Conservation (phyloP, 2,329 filamentous ascomycete species). For the Curvularia sp. region DNA sequence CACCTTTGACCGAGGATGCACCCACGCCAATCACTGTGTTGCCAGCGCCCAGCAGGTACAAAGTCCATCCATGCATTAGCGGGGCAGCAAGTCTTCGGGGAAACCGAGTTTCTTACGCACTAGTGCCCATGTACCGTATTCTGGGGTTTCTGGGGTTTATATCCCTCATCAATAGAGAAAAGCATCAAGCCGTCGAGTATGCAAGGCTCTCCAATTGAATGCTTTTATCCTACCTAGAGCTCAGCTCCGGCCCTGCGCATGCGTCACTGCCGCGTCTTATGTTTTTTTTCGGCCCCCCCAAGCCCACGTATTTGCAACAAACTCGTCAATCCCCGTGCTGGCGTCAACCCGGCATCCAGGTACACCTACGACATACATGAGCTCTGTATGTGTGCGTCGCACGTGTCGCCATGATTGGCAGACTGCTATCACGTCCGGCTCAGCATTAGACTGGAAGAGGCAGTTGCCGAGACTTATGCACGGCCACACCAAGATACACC, state of each 20-base stretch:
- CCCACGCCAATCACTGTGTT: neutral
- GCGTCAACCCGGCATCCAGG: slow-evolving; percentile 25
- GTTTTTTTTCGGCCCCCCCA: neutral
- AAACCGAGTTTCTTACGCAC: neutral
- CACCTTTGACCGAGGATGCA: neutral
- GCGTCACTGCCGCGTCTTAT: neutral
- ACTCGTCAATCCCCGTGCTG: slow-evolving; percentile 1
- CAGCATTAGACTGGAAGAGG: slow-evolving; percentile 27
- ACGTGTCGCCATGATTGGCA: slow-evolving; percentile 42
- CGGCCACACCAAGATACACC: slow-evolving; percentile 32
- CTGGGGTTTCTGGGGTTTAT: slow-evolving; percentile 11
- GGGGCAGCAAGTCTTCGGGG: neutral
- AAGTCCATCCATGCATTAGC: neutral
- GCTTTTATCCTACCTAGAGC: no score
- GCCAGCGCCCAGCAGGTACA: neutral
- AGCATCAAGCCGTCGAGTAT: neutral
- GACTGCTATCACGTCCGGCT: slow-evolving; percentile 33
- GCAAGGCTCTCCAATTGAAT: neutral
- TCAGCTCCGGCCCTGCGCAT: neutral
- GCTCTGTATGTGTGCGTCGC: slow-evolving; percentile 19
- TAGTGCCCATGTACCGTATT: slow-evolving; percentile 4
- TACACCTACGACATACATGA: slow-evolving; percentile 12
- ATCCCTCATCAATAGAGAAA: neutral
- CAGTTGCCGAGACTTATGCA: slow-evolving; percentile 38
- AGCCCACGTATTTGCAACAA: slow-evolving; percentile 19